phyloP scores from a whole-genome alignment of 1,139 yeast species.

The Starmera stellimalicola region DNA sequence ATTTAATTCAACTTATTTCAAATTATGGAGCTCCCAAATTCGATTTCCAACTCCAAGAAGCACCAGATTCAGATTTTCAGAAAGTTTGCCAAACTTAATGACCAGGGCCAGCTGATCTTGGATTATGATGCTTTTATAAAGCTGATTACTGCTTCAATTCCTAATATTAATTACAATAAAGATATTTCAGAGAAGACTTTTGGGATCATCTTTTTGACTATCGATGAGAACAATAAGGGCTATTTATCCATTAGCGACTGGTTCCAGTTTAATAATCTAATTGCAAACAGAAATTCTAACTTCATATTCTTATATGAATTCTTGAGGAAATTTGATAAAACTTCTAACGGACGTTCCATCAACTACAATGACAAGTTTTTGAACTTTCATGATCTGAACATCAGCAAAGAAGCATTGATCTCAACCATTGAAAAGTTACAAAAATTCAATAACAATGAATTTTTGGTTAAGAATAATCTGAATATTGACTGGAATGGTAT shows the following conservation, averaged over 20 bases:
- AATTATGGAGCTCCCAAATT: constrained; percentile 28
- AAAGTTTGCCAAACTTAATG: constrained; percentile 21
- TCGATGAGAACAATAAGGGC: constrained; percentile 57
- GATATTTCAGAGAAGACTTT: constrained; percentile 26
- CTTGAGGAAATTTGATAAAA: constrained; percentile 30
- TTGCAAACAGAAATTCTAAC: constrained; percentile 49
- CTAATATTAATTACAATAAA: constrained; percentile 22
- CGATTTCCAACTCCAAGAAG: constrained; percentile 25
- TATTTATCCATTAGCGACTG: constrained; percentile 52
- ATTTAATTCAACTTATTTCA: neutral
- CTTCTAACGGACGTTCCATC: constrained; percentile 22
- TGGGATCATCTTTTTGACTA: constrained; percentile 51
- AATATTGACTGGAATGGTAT: constrained; percentile 26
- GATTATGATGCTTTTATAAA: constrained; percentile 25
- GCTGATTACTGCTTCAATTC: constrained; percentile 24
- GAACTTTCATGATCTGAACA: constrained; percentile 27
- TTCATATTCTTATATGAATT: constrained; percentile 46
- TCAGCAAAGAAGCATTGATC: constrained; percentile 23
- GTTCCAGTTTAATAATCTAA: constrained; percentile 43
- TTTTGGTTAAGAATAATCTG: constrained; percentile 17
- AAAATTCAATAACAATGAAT: constrained; percentile 22
- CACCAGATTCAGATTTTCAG: constrained; percentile 30
- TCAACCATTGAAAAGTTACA: constrained; percentile 24
- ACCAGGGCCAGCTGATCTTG: constrained; percentile 21
- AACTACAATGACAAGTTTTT: constrained; percentile 30